Evolutionary conservation across 345 rosid genomes (phyloP).

Genomic region (Camelina laxa): DNA sequence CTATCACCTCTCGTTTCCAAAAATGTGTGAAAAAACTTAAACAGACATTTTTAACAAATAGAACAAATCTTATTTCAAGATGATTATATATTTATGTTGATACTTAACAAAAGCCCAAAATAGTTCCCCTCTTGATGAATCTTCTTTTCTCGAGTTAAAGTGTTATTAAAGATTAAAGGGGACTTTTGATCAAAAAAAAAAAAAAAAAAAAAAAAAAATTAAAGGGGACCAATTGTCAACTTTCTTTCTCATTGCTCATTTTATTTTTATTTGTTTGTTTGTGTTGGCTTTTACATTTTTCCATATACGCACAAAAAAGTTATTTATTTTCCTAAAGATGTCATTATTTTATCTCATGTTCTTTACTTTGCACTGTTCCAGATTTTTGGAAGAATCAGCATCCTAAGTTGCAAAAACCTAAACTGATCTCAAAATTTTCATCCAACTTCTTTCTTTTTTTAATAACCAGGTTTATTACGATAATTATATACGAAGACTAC

Average conservation of each 20-base stretch:
- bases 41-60: too few relatives aligned
- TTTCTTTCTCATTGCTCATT: conserved; percentile 13
- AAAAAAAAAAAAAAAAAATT: too few relatives aligned
- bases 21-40: too few relatives aligned
- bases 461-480: not conserved
- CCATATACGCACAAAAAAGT: not conserved
- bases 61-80: too few relatives aligned
- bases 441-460: not conserved
- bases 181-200: too few relatives aligned
- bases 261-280: too few relatives aligned
- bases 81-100: too few relatives aligned
- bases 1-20: not conserved
- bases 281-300: conserved; percentile 23
- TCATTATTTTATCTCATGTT: conserved; percentile 1
- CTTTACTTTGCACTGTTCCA: conserved; percentile 10
- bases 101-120: not conserved
- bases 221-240: conserved; percentile 37
- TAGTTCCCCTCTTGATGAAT: not conserved
- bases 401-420: not conserved
- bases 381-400: conserved; percentile 9
- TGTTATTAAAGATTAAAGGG: conserved; percentile 29
- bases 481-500: not conserved
- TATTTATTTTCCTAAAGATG: not conserved
- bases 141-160: conserved; percentile 28
- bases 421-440: conserved; percentile 2